Base-by-base conservation (phyloP, 148 eudicot genomes). In the Beta vulgaris region DNA sequence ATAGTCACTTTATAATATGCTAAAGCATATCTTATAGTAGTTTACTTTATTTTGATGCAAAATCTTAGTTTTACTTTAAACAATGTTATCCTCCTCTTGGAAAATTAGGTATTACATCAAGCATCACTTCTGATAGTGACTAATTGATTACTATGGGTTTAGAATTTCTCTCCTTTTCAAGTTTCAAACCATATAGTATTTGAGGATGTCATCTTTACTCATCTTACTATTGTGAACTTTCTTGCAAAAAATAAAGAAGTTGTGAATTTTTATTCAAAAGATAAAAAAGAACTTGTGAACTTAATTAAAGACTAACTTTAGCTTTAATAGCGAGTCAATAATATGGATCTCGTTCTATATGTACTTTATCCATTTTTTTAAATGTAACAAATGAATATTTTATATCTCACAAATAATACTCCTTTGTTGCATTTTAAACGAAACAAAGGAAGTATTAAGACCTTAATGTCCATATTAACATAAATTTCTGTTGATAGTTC, bases 61-160 rank as follows among this genome's bases (percentile, higher is more conserved):
- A 39, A 66, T 40, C 43, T 37, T n/a, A 40, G 31, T 19, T 66
- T n/a, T 66, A 66, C 69, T 66, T 66, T 66, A 40, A 66, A 66
- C 31, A 66, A 66, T 12, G 32, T 66, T 66, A 40, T 66, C 69
- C 40, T 66, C 7, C 18, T 66, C 48, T 23, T 66, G 12, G 69
- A 66, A 66, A 40, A 11, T 23, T 66, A 39, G 69, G 48, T 66
- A 66, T 10, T 23, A 11, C 69, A 66, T 58, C 69, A 66, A 66
- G 32, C 48, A 66, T 66, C 69, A 66, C 19, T 40, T 66, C 32
- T 1, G 69, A 39, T 23, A n/a, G 25, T 39, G 69, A 40, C 49
- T 66, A 65, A 2, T 37, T 65, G 49, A 25, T 66, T 37, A 6
- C 31, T 21, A 66, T 66, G 69, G 69, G 34, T 36, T 66, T 23